phyloP scores from a whole-genome alignment of 441 rosid species.

The Jatropha podagrica region DNA sequence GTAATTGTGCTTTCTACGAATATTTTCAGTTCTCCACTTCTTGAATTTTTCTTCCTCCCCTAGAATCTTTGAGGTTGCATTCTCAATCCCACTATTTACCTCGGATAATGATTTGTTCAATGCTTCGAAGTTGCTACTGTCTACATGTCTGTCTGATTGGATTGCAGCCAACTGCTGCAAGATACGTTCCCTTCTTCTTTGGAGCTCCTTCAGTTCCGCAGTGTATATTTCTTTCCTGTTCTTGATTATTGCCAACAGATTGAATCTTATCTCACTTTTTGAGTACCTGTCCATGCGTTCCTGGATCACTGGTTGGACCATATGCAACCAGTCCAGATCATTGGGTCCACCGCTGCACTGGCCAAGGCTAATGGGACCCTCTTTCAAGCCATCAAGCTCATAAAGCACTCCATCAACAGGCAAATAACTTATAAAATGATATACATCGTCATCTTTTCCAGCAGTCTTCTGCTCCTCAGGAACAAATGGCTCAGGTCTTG shows the following conservation, averaged over 20 bases:
- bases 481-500: slow-evolving; percentile 93
- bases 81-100: slow-evolving; percentile 72
- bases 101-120: slow-evolving; percentile 63
- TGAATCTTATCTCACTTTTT: slow-evolving; percentile 87
- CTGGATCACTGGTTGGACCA: slow-evolving; percentile 96
- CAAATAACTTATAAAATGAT: slow-evolving; percentile 93
- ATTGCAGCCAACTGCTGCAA: slow-evolving; percentile 60
- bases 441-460: slow-evolving; percentile 86
- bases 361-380: slow-evolving; percentile 95
- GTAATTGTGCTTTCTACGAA: slow-evolving; percentile 92
- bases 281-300: slow-evolving; percentile 89
- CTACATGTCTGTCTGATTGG: slow-evolving; percentile 57
- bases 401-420: slow-evolving; percentile 89
- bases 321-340: slow-evolving; percentile 74
- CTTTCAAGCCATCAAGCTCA: slow-evolving; percentile 95
- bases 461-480: slow-evolving; percentile 88
- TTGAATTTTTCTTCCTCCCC: slow-evolving; percentile 93
- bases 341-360: slow-evolving; percentile 54
- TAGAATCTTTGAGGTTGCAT: slow-evolving; percentile 77
- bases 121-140: slow-evolving; percentile 47
- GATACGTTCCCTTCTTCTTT: slow-evolving; percentile 73
- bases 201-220: slow-evolving; percentile 84
- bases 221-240: slow-evolving; percentile 86
- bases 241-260: slow-evolving; percentile 88
- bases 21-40: slow-evolving; percentile 94